These are phyloP conservation scores for Epicoccum sorghinum DNA, from an alignment of 2,329 filamentous ascomycete genomes.

Conservation along the genomic window DNA sequence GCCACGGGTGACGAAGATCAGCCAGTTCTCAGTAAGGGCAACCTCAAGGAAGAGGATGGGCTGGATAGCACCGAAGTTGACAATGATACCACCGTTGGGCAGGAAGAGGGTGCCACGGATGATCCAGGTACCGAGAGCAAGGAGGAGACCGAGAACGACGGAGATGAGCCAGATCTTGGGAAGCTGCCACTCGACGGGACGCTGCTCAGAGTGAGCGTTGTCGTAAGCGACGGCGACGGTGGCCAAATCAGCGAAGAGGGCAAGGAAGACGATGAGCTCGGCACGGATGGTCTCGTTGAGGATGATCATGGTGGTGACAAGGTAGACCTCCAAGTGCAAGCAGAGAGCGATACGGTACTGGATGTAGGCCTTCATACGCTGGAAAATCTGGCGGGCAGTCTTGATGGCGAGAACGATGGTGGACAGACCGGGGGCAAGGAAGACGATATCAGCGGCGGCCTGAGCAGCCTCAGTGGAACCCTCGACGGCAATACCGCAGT, in stretches of 20 bases:
- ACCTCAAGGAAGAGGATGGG: slow-evolving; percentile 66
- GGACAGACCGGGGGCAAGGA: slow-evolving; percentile 73
- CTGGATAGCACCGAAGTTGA: slow-evolving; percentile 76
- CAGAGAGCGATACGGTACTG: slow-evolving; percentile 79
- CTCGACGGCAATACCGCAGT: slow-evolving; percentile 76
- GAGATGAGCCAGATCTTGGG: slow-evolving; percentile 83
- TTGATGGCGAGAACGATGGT: slow-evolving; percentile 77
- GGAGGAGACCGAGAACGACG: slow-evolving; percentile 69
- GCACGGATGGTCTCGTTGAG: slow-evolving; percentile 76
- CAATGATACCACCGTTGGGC: slow-evolving; percentile 72
- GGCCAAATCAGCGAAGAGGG: slow-evolving; percentile 78
- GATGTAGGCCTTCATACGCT: slow-evolving; percentile 79
- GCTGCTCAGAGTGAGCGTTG: slow-evolving; percentile 75
- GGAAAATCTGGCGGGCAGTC: slow-evolving; percentile 76
- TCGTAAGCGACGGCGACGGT: slow-evolving; percentile 81
- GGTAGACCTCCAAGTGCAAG: slow-evolving; percentile 76
- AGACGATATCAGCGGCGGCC: slow-evolving; percentile 75
- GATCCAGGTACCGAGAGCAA: slow-evolving; percentile 75
- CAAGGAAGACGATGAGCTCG: slow-evolving; percentile 79
- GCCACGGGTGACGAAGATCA: slow-evolving; percentile 63
- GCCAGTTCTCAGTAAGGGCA: slow-evolving; percentile 61
- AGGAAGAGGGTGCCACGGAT: slow-evolving; percentile 74
- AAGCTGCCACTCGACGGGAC: slow-evolving; percentile 80
- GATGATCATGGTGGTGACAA: slow-evolving; percentile 79
- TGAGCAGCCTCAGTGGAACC: slow-evolving; percentile 74